Base-by-base conservation (phyloP, 371 early-diverging fungal species). In the Mortierella sp. region DNA sequence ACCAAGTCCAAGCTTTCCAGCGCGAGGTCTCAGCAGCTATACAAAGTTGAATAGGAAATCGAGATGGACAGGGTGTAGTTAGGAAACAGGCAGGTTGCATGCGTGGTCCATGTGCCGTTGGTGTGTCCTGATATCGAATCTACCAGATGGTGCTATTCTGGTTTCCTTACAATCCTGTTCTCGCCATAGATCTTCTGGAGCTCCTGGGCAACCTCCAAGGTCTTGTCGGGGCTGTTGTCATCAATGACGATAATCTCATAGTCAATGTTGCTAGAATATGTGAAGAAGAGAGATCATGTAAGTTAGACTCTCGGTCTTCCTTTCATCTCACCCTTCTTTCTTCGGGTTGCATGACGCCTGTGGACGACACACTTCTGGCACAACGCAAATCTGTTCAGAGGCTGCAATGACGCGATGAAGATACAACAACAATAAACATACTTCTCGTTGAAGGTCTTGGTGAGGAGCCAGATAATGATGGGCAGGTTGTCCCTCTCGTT, bases 141-240 rank as follows among this genome's bases (percentile, higher is more conserved):
- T 6, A 4, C 43, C 6, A 4, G 43, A 40, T 6, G 6, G 43
- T 40, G 43, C n/a, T n/a, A n/a, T 26, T n/a, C 43, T 8, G 48
- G 26, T 24, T 24, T 26, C 77, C 92, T 81, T 91, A 97, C 98
- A 88, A 99, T 97, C 50, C 90, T 91, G 78, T 97, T 90, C 76
- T 95, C 94, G 73, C 98, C 98, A 89, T 98, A 99, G 61, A 95
- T 88, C 28, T 87, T 90, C 76, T 95, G 94, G 19, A 99, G 92
- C 88, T 97, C 94, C 83, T 95, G 93, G 72, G 99, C 99, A 43
- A 98, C 93, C 73, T 97, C 97, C 64, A 96, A 92, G 4, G 99
- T 99, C 44, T 98, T 98, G 88, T 99, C 99, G n/a, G 99, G 99
- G 82, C 98, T 98, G 72, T 93, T 95, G 88, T 99, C 99, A 89